A percentile compares a stretch with the other conserved stretches of the same genome.
Evolutionary conservation across 2,329 filamentous ascomycete species (phyloP).

Genomic region (Harringtonia aguacate): DNA sequence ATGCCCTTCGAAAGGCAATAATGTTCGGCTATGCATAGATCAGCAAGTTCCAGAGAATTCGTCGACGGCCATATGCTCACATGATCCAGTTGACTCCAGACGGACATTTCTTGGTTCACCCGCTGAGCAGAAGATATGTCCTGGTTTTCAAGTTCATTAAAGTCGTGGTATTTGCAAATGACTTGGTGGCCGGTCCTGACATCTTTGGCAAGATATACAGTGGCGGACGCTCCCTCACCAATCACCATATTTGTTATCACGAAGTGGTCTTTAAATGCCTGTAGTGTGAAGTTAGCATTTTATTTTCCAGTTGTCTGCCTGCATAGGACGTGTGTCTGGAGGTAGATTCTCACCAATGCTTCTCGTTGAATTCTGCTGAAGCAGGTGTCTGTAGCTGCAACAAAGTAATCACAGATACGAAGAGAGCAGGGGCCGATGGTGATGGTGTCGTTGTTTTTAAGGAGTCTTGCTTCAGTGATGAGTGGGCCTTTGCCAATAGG

Average conservation of each 20-base stretch:
- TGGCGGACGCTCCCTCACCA: conserved; percentile 41
- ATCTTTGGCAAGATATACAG: conserved; percentile 44
- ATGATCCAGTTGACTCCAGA: conserved; percentile 42
- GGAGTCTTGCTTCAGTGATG: conserved; percentile 31
- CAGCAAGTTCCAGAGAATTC: not conserved
- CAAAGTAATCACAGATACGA: conserved; percentile 18
- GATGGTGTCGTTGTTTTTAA: conserved; percentile 40
- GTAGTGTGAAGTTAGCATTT: conserved; percentile 9
- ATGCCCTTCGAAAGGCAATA: conserved; percentile 38
- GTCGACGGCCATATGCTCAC: conserved; percentile 23
- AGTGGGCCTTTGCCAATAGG: conserved; percentile 29
- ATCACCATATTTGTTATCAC: conserved; percentile 36
- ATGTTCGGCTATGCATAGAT: conserved; percentile 37
- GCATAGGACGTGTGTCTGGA: not conserved
- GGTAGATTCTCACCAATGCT: conserved; percentile 16
- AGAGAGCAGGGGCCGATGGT: conserved; percentile 25
- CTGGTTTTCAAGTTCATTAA: conserved; percentile 22
- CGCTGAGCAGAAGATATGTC: conserved; percentile 20
- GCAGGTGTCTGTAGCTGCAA: conserved; percentile 4
- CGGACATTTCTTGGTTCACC: conserved; percentile 37
- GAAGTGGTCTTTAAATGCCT: conserved; percentile 37
- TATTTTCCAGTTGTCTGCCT: not conserved
- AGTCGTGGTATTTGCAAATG: conserved; percentile 56
- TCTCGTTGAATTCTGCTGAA: conserved; percentile 19
- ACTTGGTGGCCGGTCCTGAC: conserved; percentile 43